Percentiles rank a stretch among this genome's conserved stretches.
phyloP scores from a whole-genome alignment of 768 basidiomycete genomes.

The Russula dissimulans region DNA sequence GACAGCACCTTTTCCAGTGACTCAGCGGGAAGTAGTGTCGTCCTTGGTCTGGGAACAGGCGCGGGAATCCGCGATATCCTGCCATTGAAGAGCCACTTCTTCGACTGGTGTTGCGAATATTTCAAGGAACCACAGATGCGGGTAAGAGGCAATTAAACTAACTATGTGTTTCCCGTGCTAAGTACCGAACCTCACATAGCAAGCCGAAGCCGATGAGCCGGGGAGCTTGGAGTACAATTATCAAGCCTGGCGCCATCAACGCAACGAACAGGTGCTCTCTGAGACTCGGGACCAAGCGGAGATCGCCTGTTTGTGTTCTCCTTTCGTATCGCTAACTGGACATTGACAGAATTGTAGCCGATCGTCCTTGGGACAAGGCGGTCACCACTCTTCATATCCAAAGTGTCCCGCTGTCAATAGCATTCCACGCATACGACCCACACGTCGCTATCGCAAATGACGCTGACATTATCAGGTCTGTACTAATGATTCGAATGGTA shows the following conservation, averaged over 20 bases:
- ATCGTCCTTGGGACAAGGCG: slow-evolving; percentile 61
- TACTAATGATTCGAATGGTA: slow-evolving; percentile 4
- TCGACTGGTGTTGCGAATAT: slow-evolving; percentile 95
- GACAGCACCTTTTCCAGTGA: slow-evolving; percentile 74
- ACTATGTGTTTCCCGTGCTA: neutral
- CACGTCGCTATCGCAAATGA: slow-evolving; percentile 84
- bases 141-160: slow-evolving; percentile 37
- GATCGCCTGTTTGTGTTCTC: slow-evolving; percentile 53
- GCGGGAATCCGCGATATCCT: slow-evolving; percentile 74
- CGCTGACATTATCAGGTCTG: slow-evolving; percentile 73
- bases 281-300: slow-evolving; percentile 63
- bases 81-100: slow-evolving; percentile 86
- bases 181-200: slow-evolving; percentile 37
- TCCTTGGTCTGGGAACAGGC: slow-evolving; percentile 72
- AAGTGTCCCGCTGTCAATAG: slow-evolving; percentile 63
- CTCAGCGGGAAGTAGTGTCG: slow-evolving; percentile 55
- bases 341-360: slow-evolving; percentile 34
- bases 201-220: slow-evolving; percentile 92
- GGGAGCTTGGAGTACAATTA: slow-evolving; percentile 91
- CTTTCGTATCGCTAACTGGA: neutral
- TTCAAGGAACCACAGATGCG: slow-evolving; percentile 99
- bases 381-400: slow-evolving; percentile 54
- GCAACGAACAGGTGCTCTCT: slow-evolving; percentile 71
- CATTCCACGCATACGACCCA: slow-evolving; percentile 88
- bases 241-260: slow-evolving; percentile 87